Conservation (phyloP, 2,329 filamentous ascomycete genomes). For the Ophiostoma triangulosporum region DNA sequence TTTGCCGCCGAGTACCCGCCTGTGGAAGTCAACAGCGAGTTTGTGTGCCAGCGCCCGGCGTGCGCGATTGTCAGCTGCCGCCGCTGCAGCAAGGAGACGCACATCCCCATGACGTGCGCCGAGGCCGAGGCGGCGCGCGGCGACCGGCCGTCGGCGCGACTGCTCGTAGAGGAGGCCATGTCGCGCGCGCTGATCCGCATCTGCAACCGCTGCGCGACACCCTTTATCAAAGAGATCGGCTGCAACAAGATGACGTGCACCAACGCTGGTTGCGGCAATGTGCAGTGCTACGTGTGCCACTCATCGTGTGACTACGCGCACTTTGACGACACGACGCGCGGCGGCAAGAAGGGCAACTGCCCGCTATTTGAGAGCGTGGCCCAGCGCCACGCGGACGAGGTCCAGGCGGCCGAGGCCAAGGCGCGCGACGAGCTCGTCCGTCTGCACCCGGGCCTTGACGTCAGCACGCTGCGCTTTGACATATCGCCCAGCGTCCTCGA, state of each 20-base stretch:
- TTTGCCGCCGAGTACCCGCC: slow-evolving; percentile 63
- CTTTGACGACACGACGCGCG: slow-evolving; percentile 43
- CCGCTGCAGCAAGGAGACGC: slow-evolving; percentile 53
- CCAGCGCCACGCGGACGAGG: slow-evolving; percentile 48
- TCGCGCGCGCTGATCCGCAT: slow-evolving; percentile 61
- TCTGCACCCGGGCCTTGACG: slow-evolving; percentile 47
- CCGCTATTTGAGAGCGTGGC: slow-evolving; percentile 53
- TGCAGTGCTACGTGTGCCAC: slow-evolving; percentile 60
- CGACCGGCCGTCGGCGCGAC: slow-evolving; percentile 39
- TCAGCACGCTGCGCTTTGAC: slow-evolving; percentile 43
- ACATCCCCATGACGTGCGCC: slow-evolving; percentile 59
- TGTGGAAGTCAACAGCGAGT: slow-evolving; percentile 55
- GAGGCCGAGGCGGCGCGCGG: slow-evolving; percentile 49
- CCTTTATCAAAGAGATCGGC: slow-evolving; percentile 64
- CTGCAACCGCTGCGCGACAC: slow-evolving; percentile 59
- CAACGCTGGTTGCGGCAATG: slow-evolving; percentile 33
- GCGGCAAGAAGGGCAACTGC: slow-evolving; percentile 42
- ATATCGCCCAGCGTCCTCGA: slow-evolving; percentile 39
- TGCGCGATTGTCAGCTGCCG: slow-evolving; percentile 55
- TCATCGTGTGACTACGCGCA: slow-evolving; percentile 54
- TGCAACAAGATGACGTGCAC: slow-evolving; percentile 77
- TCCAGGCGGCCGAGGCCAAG: slow-evolving; percentile 44
- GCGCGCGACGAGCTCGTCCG: slow-evolving; percentile 40
- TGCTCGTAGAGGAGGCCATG: slow-evolving; percentile 72
- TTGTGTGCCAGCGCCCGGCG: slow-evolving; percentile 52